A percentile compares a stretch with the other conserved stretches of the same genome.
These are phyloP conservation scores for Blastomyces emzantsi DNA, from an alignment of 2,329 filamentous ascomycete genomes.

Conservation along the genomic window DNA sequence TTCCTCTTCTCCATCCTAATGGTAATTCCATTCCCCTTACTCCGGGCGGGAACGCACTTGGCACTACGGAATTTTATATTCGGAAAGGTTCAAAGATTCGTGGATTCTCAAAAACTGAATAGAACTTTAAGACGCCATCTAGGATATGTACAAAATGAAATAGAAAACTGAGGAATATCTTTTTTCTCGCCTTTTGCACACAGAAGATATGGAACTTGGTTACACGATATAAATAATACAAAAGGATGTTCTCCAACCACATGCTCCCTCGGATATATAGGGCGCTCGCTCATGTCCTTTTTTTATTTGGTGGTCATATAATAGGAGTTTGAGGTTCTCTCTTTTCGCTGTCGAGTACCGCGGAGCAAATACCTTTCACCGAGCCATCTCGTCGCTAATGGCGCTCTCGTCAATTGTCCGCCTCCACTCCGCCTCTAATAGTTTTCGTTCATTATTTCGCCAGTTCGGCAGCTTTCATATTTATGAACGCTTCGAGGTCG, in stretches of 20 bases:
- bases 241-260: conserved; percentile 25
- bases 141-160: conserved; percentile 27
- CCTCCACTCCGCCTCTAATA: conserved; percentile 23
- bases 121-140: conserved; percentile 6
- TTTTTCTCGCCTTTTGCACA: conserved; percentile 28
- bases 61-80: not conserved
- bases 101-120: not conserved
- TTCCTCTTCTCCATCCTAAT: not conserved
- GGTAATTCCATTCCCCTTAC: not conserved
- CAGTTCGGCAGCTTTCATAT: conserved; percentile 47
- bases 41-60: not conserved
- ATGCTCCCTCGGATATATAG: conserved; percentile 11
- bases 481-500: conserved; percentile 79
- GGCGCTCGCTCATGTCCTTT: not conserved
- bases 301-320: not conserved
- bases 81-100: not conserved
- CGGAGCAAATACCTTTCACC: not conserved
- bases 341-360: not conserved
- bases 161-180: conserved; percentile 30
- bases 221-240: conserved; percentile 32
- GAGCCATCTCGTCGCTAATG: not conserved
- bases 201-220: conserved; percentile 28
- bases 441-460: conserved; percentile 22
- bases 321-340: not conserved
- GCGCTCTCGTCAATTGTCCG: conserved; percentile 13